These are phyloP conservation scores for Venustampulla echinocandica DNA, from an alignment of 495 filamentous ascomycete species.

Conservation along the genomic window DNA sequence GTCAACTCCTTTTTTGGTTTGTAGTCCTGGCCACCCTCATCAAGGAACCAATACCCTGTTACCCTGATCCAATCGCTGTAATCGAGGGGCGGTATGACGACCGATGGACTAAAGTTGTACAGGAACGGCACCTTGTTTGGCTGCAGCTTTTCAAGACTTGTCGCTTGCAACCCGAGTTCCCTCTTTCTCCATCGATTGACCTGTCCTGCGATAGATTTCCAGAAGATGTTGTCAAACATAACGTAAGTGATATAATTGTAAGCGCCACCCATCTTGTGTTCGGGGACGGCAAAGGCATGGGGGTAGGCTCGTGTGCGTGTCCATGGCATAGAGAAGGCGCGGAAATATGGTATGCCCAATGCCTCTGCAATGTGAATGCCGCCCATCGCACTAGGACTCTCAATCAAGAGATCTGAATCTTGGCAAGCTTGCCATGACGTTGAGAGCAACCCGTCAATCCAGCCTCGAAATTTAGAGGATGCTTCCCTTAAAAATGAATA, in stretches of 20 bases:
- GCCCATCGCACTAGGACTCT: conserved; percentile 94
- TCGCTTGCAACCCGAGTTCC: conserved; percentile 66
- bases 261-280: conserved; percentile 84
- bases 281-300: conserved; percentile 93
- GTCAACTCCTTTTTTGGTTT: conserved; percentile 63
- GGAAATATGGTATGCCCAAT: conserved; percentile 87
- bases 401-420: conserved; percentile 82
- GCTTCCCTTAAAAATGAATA: conserved; percentile 83
- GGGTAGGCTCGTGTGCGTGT: conserved; percentile 91
- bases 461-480: conserved; percentile 80
- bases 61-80: conserved; percentile 97
- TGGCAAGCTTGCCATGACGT: conserved; percentile 85
- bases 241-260: conserved; percentile 96
- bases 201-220: conserved; percentile 85
- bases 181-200: conserved; percentile 89
- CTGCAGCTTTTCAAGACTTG: conserved; percentile 84
- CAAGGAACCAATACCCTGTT: conserved; percentile 96
- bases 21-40: conserved; percentile 54
- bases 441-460: conserved; percentile 79
- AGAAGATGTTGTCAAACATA: conserved; percentile 95
- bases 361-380: conserved; percentile 99
- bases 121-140: conserved; percentile 93
- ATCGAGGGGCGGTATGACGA: conserved; percentile 87
- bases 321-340: conserved; percentile 99
- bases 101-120: conserved; percentile 91